phyloP scores from a whole-genome alignment of 169 alveolate species.

The Theileria orientalis region DNA sequence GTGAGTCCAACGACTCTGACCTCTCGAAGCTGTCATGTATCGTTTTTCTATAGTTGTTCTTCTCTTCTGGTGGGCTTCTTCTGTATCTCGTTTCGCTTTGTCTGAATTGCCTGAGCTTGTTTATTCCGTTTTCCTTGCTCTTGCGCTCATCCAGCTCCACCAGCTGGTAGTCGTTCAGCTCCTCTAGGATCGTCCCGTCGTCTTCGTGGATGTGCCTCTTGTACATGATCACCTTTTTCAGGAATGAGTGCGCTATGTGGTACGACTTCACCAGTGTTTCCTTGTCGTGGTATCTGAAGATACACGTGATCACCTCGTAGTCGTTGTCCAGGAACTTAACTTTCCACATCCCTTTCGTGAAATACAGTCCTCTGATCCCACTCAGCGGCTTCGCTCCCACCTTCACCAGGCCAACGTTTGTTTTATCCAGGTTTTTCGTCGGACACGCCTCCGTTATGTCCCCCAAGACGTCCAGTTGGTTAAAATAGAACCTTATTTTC shows the following conservation, averaged over 20 bases:
- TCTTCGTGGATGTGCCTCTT: slow-evolving; percentile 45
- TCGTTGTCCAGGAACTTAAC: slow-evolving; percentile 44
- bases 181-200: slow-evolving; percentile 45
- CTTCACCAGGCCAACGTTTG: slow-evolving; percentile 8
- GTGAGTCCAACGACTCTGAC: background rate
- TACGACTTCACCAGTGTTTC: slow-evolving; percentile 40
- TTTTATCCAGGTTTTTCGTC: background rate
- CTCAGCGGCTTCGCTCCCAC: slow-evolving; percentile 64
- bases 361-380: slow-evolving; percentile 62
- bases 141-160: slow-evolving; percentile 44
- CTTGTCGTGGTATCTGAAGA: slow-evolving; percentile 38
- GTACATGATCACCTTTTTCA: slow-evolving; percentile 41
- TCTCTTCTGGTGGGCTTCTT: no score
- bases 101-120: background rate
- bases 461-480: slow-evolving; percentile 45
- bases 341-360: slow-evolving; percentile 59
- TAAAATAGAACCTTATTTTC: slow-evolving; percentile 13
- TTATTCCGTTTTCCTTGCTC: background rate
- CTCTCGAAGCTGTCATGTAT: background rate
- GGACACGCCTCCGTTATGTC: slow-evolving; percentile 6
- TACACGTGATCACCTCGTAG: slow-evolving; percentile 31
- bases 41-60: no score
- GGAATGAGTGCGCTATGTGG: slow-evolving; percentile 46
- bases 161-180: slow-evolving; percentile 34
- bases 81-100: no score